Percentiles rank a stretch among this genome's conserved stretches.
These are phyloP conservation scores for Malus domestica DNA, from an alignment of 306 rosid species.

Conservation along the genomic window DNA sequence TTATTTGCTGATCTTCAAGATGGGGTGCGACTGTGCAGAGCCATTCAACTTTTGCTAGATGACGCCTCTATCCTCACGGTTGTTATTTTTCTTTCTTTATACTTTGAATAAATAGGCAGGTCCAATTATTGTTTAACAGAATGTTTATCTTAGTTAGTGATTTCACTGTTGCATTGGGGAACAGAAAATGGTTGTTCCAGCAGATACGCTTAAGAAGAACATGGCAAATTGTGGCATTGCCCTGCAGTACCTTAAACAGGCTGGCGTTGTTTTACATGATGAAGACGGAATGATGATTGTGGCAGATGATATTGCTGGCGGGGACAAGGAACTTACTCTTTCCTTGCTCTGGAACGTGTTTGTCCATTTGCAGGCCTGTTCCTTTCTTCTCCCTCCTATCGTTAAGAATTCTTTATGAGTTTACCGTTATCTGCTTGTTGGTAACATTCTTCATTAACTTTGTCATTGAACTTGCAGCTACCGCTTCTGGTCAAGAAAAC, in stretches of 20 bases:
- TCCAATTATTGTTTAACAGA: background rate
- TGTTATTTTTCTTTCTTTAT: slow-evolving; percentile 9
- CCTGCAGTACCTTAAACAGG: slow-evolving; percentile 70
- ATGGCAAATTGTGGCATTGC: slow-evolving; percentile 66
- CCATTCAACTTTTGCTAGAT: slow-evolving; percentile 69
- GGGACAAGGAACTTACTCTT: slow-evolving; percentile 78
- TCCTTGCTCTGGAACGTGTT: slow-evolving; percentile 88
- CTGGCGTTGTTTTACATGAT: slow-evolving; percentile 61
- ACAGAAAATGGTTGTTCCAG: slow-evolving; percentile 81
- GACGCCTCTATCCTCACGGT: slow-evolving; percentile 77
- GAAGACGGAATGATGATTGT: slow-evolving; percentile 60
- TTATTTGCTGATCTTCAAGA: slow-evolving; percentile 81
- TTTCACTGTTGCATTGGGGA: slow-evolving; percentile 24
- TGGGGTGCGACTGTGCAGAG: slow-evolving; percentile 78
- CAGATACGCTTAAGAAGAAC: slow-evolving; percentile 66
- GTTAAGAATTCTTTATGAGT: background rate
- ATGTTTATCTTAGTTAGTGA: slow-evolving; percentile 13
- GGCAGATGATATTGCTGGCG: slow-evolving; percentile 60
- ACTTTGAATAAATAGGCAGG: slow-evolving; percentile 4
- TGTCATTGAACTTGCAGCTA: slow-evolving; percentile 48
- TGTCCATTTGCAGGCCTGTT: slow-evolving; percentile 70
- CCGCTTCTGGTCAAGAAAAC: slow-evolving; percentile 82
- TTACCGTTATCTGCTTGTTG: slow-evolving; percentile 3
- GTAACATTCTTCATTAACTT: slow-evolving; percentile 1
- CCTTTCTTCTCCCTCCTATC: slow-evolving; percentile 3